A percentile compares a stretch with the other conserved stretches of the same genome.
Conservation (phyloP, 2,329 filamentous ascomycete species). For the Venturia oleaginea region DNA sequence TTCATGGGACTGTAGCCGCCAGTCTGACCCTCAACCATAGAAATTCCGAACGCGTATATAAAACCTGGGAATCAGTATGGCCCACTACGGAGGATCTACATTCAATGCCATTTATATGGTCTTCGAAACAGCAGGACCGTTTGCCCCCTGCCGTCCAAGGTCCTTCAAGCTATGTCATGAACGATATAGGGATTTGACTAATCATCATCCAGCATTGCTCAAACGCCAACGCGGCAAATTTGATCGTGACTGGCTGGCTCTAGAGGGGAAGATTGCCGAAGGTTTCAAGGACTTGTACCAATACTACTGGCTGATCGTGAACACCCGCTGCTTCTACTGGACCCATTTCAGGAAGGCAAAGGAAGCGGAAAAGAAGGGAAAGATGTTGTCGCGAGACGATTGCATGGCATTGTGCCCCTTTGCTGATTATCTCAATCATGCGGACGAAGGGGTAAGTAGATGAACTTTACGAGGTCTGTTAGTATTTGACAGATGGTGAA, state of each 20-base stretch:
- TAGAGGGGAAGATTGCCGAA: slow-evolving; percentile 34
- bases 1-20: slow-evolving; percentile 66
- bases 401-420: slow-evolving; percentile 63
- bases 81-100: slow-evolving; percentile 54
- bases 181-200: neutral
- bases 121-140: slow-evolving; percentile 29
- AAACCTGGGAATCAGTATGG: slow-evolving; percentile 58
- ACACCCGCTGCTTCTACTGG: slow-evolving; percentile 53
- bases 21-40: slow-evolving; percentile 46
- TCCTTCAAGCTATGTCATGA: neutral
- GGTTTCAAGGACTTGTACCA: slow-evolving; percentile 36
- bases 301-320: slow-evolving; percentile 53
- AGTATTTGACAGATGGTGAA: slow-evolving; percentile 41
- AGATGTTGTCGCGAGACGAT: slow-evolving; percentile 39
- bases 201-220: slow-evolving; percentile 32
- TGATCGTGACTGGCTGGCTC: slow-evolving; percentile 39
- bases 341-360: slow-evolving; percentile 31
- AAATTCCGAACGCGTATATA: slow-evolving; percentile 33
- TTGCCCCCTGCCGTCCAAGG: slow-evolving; percentile 24
- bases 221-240: slow-evolving; percentile 47
- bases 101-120: slow-evolving; percentile 50
- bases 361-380: slow-evolving; percentile 30
- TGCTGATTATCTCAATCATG: slow-evolving; percentile 62
- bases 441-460: slow-evolving; percentile 36
- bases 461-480: slow-evolving; percentile 42